Percentiles rank a stretch among this genome's conserved stretches.
These are phyloP conservation scores for Physcomitrium patens DNA, from an alignment of 225 moss, liverwort and hornwort genomes.

Conservation along the genomic window DNA sequence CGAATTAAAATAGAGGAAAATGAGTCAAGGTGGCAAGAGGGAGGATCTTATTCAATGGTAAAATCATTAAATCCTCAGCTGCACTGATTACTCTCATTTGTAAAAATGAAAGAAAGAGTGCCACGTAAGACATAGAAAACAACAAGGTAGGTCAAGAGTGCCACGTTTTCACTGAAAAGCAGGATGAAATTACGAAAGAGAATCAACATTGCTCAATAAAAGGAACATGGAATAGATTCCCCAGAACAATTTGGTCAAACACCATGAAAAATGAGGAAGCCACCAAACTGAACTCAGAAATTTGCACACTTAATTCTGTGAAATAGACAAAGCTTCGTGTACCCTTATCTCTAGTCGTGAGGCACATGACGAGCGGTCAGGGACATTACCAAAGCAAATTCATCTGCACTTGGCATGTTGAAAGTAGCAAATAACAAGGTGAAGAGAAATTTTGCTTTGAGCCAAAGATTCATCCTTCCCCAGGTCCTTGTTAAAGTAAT, in stretches of 20 bases:
- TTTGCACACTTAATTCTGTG: neutral
- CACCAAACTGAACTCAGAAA: conserved; percentile 11
- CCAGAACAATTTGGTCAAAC: conserved; percentile 10
- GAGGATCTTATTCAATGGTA: neutral
- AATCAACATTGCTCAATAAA: neutral
- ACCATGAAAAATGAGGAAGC: neutral
- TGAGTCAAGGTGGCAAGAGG: conserved; percentile 21
- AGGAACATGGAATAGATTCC: conserved; percentile 13
- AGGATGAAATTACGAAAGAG: too few relatives aligned
- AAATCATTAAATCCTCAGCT: neutral
- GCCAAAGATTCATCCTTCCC: conserved; percentile 70
- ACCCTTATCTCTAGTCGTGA: neutral
- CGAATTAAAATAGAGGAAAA: conserved; percentile 1
- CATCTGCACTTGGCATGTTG: conserved; percentile 66
- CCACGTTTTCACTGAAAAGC: too few relatives aligned
- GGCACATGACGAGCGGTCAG: conserved; percentile 20
- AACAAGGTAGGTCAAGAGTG: too few relatives aligned
- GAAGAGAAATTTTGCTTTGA: conserved; percentile 56
- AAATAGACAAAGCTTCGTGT: neutral
- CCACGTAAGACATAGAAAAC: too few relatives aligned
- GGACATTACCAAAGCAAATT: conserved; percentile 62
- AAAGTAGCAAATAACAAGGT: conserved; percentile 49
- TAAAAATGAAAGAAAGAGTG: too few relatives aligned
- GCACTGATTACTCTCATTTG: neutral
- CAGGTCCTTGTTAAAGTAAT: conserved; percentile 71